phyloP scores from a whole-genome alignment of 805 yeast genomes.

The Lipomyces anomalus region DNA sequence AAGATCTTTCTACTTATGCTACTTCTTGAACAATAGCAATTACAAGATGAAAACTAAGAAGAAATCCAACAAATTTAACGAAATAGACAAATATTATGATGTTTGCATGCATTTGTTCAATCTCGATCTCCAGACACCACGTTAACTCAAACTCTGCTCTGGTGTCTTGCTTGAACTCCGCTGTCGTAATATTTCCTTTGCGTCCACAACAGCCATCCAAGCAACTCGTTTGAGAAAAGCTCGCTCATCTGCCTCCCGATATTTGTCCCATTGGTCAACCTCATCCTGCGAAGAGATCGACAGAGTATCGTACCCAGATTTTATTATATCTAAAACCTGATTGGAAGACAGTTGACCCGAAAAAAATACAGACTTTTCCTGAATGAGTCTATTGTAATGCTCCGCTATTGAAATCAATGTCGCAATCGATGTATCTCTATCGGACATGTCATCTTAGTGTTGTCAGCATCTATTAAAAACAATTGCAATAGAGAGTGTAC shows the following conservation, averaged over 20 bases:
- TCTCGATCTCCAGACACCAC: too few species aligned
- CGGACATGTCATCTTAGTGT: constrained; percentile 1
- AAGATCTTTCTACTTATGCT: too few species aligned
- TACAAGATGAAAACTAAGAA: too few species aligned
- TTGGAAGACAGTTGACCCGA: constrained; percentile 24
- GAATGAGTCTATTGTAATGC: constrained; percentile 21
- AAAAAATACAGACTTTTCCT: constrained; percentile 10
- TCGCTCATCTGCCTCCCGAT: constrained; percentile 22
- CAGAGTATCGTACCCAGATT: constrained; percentile 28
- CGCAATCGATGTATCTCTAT: constrained; percentile 11
- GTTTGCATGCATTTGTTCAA: too few species aligned
- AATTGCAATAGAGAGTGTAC: not conserved
- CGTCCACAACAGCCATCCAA: constrained; percentile 14
- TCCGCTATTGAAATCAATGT: constrained; percentile 19
- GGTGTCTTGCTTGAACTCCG: too few species aligned
- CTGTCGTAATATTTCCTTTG: constrained; percentile 10
- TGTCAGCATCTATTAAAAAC: not conserved
- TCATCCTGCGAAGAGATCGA: constrained; percentile 27
- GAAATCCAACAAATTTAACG: too few species aligned
- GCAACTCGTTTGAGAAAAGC: constrained; percentile 17
- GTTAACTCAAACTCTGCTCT: too few species aligned
- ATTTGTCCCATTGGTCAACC: constrained; percentile 21
- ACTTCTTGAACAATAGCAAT: too few species aligned
- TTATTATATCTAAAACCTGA: constrained; percentile 29
- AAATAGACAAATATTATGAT: too few species aligned